These are phyloP conservation scores for Effrenium voratum DNA, from an alignment of 73 alveolate species.

Conservation along the genomic window DNA sequence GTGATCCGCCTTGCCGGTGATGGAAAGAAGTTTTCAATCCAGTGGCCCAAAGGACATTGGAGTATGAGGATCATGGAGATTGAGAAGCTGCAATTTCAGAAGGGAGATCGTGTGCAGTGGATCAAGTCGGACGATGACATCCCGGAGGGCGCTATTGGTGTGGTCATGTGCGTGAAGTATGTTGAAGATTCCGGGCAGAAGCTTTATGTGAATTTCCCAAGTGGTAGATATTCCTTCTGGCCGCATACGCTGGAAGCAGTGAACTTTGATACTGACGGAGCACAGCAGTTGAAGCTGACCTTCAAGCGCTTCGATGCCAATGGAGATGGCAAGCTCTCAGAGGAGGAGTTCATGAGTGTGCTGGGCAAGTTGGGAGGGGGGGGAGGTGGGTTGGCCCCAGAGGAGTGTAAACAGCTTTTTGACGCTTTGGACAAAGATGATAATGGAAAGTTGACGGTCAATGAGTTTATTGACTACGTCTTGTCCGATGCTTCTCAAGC, in stretches of 20 bases:
- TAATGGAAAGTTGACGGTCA: constrained; percentile 13
- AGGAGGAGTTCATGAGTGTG: constrained; percentile 23
- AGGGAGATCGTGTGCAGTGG: constrained; percentile 72
- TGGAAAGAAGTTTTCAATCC: not conserved
- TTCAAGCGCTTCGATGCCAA: constrained; percentile 52
- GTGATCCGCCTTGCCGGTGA: constrained; percentile 25
- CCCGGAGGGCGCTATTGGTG: constrained; percentile 33
- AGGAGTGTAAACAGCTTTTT: constrained; percentile 35
- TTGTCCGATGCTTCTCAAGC: constrained; percentile 24
- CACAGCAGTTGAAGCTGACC: not conserved
- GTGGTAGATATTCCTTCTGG: not conserved
- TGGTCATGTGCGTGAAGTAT: constrained; percentile 12
- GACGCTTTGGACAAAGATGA: constrained; percentile 26
- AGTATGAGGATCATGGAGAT: not conserved
- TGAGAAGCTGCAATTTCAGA: not conserved
- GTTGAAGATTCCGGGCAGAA: not conserved
- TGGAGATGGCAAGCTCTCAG: constrained; percentile 71
- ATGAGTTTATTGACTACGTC: constrained; percentile 39
- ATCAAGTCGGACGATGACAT: not conserved
- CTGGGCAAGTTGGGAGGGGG: constrained; percentile 1
- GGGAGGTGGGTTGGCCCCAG: not conserved
- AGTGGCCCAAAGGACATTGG: constrained; percentile 55
- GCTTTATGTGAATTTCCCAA: constrained; percentile 14
- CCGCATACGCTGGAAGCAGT: not conserved
- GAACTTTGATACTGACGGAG: constrained; percentile 17